phyloP scores from a whole-genome alignment of 129 eudicot genomes.

The Gnaphalium uliginosum region DNA sequence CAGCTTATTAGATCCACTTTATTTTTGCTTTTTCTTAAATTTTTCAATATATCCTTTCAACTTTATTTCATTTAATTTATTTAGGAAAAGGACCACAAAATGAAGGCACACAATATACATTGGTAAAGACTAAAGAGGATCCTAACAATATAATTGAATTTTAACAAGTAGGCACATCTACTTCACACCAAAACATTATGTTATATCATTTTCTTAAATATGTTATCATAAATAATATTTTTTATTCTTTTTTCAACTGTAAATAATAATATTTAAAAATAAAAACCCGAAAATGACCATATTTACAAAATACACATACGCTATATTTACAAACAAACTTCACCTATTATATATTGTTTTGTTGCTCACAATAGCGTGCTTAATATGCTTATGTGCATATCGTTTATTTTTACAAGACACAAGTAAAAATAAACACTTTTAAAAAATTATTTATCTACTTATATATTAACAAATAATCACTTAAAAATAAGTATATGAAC shows the following conservation, averaged over 20 bases:
- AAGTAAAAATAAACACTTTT: no score
- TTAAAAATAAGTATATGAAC: no score
- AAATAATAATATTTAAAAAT: no score
- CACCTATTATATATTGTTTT: neutral
- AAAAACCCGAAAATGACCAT: neutral
- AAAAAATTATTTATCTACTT: no score
- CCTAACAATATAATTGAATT: slow-evolving; percentile 20
- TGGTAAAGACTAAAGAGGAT: slow-evolving; percentile 21
- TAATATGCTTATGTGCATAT: no score
- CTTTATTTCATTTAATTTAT: slow-evolving; percentile 26
- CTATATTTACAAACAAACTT: neutral
- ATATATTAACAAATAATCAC: no score
- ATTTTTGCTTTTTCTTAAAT: slow-evolving; percentile 29
- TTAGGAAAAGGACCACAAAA: slow-evolving; percentile 23
- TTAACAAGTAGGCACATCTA: slow-evolving; percentile 20
- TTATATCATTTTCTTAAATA: slow-evolving; percentile 9
- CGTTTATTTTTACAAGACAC: no score
- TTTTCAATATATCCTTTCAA: slow-evolving; percentile 19
- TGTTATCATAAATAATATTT: neutral
- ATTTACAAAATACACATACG: neutral
- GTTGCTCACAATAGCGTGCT: neutral
- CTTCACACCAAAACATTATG: slow-evolving; percentile 17
- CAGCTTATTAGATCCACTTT: slow-evolving; percentile 39
- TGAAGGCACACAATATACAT: slow-evolving; percentile 19
- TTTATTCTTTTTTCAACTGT: neutral